Conservation (phyloP, 23 red algal species). For the Chondrus crispus region DNA sequence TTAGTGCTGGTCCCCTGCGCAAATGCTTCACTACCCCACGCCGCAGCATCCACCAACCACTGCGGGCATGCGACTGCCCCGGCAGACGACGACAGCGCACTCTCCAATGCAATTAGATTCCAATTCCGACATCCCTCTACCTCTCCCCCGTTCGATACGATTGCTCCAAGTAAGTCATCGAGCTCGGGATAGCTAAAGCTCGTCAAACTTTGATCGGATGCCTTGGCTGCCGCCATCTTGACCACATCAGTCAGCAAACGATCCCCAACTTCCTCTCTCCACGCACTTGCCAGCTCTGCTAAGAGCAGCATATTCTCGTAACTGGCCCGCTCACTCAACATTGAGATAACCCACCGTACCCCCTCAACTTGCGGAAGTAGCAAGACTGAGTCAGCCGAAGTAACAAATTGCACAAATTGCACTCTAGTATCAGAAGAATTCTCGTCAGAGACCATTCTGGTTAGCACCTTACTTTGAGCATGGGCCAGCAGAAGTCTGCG, state of each 20-base stretch:
- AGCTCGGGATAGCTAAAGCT: conserved; percentile 37
- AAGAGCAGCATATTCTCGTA: conserved; percentile 46
- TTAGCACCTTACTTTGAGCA: conserved; percentile 31
- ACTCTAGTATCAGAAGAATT: neutral
- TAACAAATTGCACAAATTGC: conserved; percentile 11
- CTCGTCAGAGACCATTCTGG: conserved; percentile 4
- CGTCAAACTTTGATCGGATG: neutral
- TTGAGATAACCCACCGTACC: conserved; percentile 32
- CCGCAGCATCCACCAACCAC: conserved; percentile 56
- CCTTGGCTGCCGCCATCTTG: neutral
- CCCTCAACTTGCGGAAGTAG: conserved; percentile 26
- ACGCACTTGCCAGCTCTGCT: conserved; percentile 35
- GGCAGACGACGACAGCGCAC: conserved; percentile 7
- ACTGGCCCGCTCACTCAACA: neutral
- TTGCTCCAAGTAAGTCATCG: conserved; percentile 1
- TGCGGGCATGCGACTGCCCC: conserved; percentile 15
- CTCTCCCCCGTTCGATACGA: neutral
- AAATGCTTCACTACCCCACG: conserved; percentile 2
- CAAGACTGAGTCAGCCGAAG: neutral
- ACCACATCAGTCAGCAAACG: conserved; percentile 27
- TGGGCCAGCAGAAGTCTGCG: conserved; percentile 37
- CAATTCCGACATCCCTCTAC: conserved; percentile 18
- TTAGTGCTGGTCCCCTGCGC: neutral
- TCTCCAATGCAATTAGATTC: conserved; percentile 53
- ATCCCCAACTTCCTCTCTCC: conserved; percentile 49